Conservation (phyloP, 768 basidiomycete genomes). For the Podaxis sp. region DNA sequence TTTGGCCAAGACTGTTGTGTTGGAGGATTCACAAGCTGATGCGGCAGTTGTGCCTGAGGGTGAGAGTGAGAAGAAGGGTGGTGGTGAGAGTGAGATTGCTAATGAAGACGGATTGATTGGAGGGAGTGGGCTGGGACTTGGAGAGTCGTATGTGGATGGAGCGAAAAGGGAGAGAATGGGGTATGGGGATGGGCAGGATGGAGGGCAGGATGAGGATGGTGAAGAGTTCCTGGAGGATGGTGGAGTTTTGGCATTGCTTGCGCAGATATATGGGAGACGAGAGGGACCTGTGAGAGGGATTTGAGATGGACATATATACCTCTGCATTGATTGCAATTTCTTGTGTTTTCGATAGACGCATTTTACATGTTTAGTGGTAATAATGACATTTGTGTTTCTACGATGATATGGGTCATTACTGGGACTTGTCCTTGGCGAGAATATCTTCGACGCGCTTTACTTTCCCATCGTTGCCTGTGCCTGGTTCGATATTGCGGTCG, state of each 20-base stretch:
- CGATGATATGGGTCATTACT: not conserved
- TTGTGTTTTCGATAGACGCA: not conserved
- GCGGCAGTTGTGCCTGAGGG: not conserved
- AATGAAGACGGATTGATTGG: conserved; percentile 15
- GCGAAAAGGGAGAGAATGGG: conserved; percentile 35
- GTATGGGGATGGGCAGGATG: conserved; percentile 34
- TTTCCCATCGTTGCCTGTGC: conserved; percentile 78
- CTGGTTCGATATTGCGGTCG: conserved; percentile 60
- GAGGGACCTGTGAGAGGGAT: conserved; percentile 52
- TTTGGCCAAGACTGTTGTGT: conserved; percentile 64
- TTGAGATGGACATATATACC: conserved; percentile 18
- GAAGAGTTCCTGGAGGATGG: conserved; percentile 67
- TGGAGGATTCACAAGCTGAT: conserved; percentile 68
- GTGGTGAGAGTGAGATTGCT: conserved; percentile 10
- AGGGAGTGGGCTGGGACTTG: conserved; percentile 49
- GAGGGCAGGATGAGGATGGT: conserved; percentile 52
- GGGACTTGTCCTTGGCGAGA: conserved; percentile 41
- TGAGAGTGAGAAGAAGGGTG: conserved; percentile 15
- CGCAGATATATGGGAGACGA: conserved; percentile 78
- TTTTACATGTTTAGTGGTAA: not conserved
- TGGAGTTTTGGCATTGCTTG: conserved; percentile 81
- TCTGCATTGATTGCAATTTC: not conserved
- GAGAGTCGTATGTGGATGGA: conserved; percentile 78
- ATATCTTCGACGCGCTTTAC: conserved; percentile 82
- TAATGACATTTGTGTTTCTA: not conserved